phyloP scores from a whole-genome alignment of 73 alveolate genomes.

The Paramecium caudatum region DNA sequence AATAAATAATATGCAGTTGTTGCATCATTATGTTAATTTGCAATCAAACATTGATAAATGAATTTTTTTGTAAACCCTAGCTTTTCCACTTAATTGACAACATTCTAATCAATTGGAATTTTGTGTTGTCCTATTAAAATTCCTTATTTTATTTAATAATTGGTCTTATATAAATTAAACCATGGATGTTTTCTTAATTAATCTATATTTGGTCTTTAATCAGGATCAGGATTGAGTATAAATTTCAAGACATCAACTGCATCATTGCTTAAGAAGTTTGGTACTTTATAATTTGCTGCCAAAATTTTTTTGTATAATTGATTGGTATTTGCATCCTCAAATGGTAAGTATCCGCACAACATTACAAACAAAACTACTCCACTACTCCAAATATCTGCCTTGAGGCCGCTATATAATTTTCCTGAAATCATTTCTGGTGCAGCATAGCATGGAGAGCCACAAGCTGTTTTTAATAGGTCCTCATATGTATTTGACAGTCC shows the following conservation, averaged over 20 bases:
- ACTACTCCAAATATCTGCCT: conserved; percentile 93
- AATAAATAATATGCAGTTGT: conserved; percentile 69
- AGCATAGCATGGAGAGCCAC: conserved; percentile 95
- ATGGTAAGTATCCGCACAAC: conserved; percentile 96
- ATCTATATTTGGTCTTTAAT: conserved; percentile 86
- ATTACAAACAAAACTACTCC: conserved; percentile 95
- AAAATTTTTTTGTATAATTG: conserved; percentile 89
- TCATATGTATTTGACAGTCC: conserved; percentile 86
- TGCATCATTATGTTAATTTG: conserved; percentile 88
- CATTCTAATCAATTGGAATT: conserved; percentile 73
- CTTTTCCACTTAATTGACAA: conserved; percentile 76
- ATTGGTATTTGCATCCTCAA: conserved; percentile 91
- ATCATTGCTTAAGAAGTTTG: conserved; percentile 78
- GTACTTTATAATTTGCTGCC: conserved; percentile 87
- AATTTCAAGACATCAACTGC: conserved; percentile 73
- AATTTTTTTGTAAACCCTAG: conserved; percentile 81
- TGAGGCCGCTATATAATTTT: conserved; percentile 79
- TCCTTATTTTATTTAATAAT: conserved; percentile 50
- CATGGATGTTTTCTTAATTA: conserved; percentile 93
- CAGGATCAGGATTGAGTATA: conserved; percentile 91
- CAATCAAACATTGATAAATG: conserved; percentile 79
- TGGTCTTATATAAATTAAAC: conserved; percentile 74
- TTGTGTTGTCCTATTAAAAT: conserved; percentile 68
- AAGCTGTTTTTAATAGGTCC: conserved; percentile 85
- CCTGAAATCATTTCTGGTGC: conserved; percentile 96